phyloP scores from a whole-genome alignment of 805 yeast genomes.

The Yarrowia yakushimensis region DNA sequence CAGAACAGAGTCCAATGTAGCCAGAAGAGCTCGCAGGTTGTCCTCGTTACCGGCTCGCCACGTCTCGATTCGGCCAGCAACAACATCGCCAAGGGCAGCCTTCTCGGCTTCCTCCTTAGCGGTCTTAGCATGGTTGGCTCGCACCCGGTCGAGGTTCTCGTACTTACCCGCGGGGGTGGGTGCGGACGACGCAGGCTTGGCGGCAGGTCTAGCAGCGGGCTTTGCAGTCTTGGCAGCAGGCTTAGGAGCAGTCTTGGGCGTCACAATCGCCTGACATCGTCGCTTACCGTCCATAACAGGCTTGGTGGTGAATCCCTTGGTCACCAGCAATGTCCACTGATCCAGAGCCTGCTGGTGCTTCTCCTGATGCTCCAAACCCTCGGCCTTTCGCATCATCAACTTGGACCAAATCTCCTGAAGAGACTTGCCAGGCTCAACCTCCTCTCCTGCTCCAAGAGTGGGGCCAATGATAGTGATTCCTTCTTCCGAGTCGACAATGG shows the following conservation, averaged over 20 bases:
- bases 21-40: slow-evolving; percentile 72
- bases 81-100: slow-evolving; percentile 59
- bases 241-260: slow-evolving; percentile 37
- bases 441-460: slow-evolving; percentile 41
- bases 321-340: slow-evolving; percentile 59
- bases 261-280: slow-evolving; percentile 62
- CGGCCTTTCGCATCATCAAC: slow-evolving; percentile 68
- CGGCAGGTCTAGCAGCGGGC: slow-evolving; percentile 18
- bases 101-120: slow-evolving; percentile 55
- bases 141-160: slow-evolving; percentile 53
- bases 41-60: slow-evolving; percentile 80
- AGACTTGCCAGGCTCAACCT: slow-evolving; percentile 49
- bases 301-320: slow-evolving; percentile 63
- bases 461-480: slow-evolving; percentile 47
- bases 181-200: slow-evolving; percentile 28
- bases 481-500: slow-evolving; percentile 45
- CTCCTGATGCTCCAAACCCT: slow-evolving; percentile 78
- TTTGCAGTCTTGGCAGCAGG: slow-evolving; percentile 26
- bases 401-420: slow-evolving; percentile 73
- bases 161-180: slow-evolving; percentile 36
- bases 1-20: slow-evolving; percentile 63
- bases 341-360: slow-evolving; percentile 59
- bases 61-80: slow-evolving; percentile 48
- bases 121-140: slow-evolving; percentile 46
- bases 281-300: slow-evolving; percentile 74